Evolutionary conservation across 306 rosid genomes (phyloP).

Genomic region (Myrica gale): DNA sequence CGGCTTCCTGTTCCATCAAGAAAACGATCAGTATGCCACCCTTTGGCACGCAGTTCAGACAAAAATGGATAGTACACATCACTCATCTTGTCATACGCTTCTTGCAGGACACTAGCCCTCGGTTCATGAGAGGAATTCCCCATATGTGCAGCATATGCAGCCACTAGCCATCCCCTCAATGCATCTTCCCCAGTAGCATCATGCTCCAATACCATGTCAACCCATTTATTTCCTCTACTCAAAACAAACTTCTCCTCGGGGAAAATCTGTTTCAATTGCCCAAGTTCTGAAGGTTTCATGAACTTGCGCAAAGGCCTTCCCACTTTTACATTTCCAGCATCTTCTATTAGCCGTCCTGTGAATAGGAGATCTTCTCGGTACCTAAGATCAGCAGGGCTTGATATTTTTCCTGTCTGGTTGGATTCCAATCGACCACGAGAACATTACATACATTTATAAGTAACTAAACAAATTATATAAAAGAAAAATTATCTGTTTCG

Average conservation of each 20-base stretch:
- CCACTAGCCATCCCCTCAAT: slow-evolving; percentile 92
- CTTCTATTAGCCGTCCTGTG: slow-evolving; percentile 64
- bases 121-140: slow-evolving; percentile 45
- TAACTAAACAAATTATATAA: slow-evolving; percentile 14
- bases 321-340: slow-evolving; percentile 79
- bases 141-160: slow-evolving; percentile 60
- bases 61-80: slow-evolving; percentile 57
- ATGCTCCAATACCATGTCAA: slow-evolving; percentile 78
- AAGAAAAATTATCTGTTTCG: background rate
- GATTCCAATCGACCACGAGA: slow-evolving; percentile 20
- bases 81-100: slow-evolving; percentile 75
- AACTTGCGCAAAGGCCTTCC: slow-evolving; percentile 62
- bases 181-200: slow-evolving; percentile 89
- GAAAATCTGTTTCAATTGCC: slow-evolving; percentile 53
- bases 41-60: slow-evolving; percentile 66
- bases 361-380: slow-evolving; percentile 72
- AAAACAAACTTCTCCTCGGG: slow-evolving; percentile 76
- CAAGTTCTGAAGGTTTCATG: slow-evolving; percentile 70
- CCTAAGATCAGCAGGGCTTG: slow-evolving; percentile 89
- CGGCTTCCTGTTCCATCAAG: slow-evolving; percentile 80
- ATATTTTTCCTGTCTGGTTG: slow-evolving; percentile 54
- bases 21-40: slow-evolving; percentile 97
- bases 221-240: slow-evolving; percentile 44
- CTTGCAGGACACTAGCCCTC: slow-evolving; percentile 38
- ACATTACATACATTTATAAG: background rate